Evolutionary conservation across 768 basidiomycete species (phyloP).

Genomic region (Boletus edulis): DNA sequence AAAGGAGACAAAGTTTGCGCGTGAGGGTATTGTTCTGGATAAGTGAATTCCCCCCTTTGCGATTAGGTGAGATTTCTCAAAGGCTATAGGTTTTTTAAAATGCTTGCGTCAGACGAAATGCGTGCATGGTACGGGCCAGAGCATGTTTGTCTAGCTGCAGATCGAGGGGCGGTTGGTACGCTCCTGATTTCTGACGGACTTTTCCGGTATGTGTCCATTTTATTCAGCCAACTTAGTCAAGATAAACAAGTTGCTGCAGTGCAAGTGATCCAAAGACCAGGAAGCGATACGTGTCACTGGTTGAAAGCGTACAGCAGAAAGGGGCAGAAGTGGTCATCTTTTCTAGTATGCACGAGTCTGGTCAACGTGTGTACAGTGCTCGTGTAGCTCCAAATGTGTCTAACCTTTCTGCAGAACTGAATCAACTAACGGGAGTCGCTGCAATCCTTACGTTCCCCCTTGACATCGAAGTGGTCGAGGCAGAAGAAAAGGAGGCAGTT

Average conservation of each 20-base stretch:
- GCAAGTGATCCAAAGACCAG: constrained; percentile 76
- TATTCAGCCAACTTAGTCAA: not conserved
- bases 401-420: constrained; percentile 64
- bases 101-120: constrained; percentile 92
- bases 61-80: not conserved
- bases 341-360: constrained; percentile 99
- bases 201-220: constrained; percentile 61
- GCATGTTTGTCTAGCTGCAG: constrained; percentile 88
- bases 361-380: constrained; percentile 71
- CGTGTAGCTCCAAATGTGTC: not conserved
- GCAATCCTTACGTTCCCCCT: constrained; percentile 95
- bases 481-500: constrained; percentile 82
- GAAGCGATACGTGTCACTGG: constrained; percentile 82
- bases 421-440: constrained; percentile 91
- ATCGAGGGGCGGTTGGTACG: constrained; percentile 91
- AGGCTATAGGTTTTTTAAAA: constrained; percentile 85
- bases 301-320: constrained; percentile 84
- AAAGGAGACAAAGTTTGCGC: constrained; percentile 95
- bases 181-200: constrained; percentile 93
- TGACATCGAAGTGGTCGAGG: constrained; percentile 93
- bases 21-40: constrained; percentile 89
- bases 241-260: constrained; percentile 37
- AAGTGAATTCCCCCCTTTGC: constrained; percentile 45
- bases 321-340: constrained; percentile 96
- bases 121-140: constrained; percentile 98